Evolutionary conservation across 257 asterid genomes (phyloP).

Genomic region (Penstemon newberryi): DNA sequence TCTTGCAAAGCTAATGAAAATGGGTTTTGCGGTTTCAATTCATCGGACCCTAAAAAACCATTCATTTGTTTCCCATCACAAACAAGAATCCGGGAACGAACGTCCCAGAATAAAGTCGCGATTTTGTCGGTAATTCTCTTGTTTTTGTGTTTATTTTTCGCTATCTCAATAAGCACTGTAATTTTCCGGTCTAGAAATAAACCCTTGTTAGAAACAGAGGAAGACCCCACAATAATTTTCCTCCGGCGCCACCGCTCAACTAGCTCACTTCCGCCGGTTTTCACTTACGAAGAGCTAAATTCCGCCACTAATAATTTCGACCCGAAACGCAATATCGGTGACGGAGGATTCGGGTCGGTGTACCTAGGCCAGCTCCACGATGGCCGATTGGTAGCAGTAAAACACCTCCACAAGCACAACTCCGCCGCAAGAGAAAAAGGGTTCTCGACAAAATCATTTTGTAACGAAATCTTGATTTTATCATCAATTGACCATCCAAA

Average conservation of each 20-base stretch:
- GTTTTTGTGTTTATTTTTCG: conserved; percentile 51
- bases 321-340: conserved; percentile 78
- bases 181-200: conserved; percentile 43
- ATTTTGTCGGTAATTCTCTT: conserved; percentile 44
- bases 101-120: conserved; percentile 52
- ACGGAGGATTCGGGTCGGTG: conserved; percentile 95
- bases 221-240: conserved; percentile 75
- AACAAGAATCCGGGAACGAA: conserved; percentile 31
- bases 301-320: conserved; percentile 78
- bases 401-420: conserved; percentile 73
- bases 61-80: conserved; percentile 59
- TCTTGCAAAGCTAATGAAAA: conserved; percentile 42
- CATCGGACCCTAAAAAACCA: conserved; percentile 49
- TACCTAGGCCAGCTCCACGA: conserved; percentile 76
- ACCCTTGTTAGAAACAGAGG: conserved; percentile 40
- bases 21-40: conserved; percentile 81
- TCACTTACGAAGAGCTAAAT: conserved; percentile 83
- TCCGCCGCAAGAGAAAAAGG: conserved; percentile 42
- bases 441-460: conserved; percentile 72
- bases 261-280: conserved; percentile 84
- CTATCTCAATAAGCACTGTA: conserved; percentile 44
- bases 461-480: conserved; percentile 84
- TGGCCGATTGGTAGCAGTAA: conserved; percentile 74
- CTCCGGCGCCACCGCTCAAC: conserved; percentile 83
- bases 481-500: conserved; percentile 80